Evolutionary conservation across 768 basidiomycete genomes (phyloP), one percentile per base, ranked within the genome.

Genomic region (Terana coerulea): DNA sequence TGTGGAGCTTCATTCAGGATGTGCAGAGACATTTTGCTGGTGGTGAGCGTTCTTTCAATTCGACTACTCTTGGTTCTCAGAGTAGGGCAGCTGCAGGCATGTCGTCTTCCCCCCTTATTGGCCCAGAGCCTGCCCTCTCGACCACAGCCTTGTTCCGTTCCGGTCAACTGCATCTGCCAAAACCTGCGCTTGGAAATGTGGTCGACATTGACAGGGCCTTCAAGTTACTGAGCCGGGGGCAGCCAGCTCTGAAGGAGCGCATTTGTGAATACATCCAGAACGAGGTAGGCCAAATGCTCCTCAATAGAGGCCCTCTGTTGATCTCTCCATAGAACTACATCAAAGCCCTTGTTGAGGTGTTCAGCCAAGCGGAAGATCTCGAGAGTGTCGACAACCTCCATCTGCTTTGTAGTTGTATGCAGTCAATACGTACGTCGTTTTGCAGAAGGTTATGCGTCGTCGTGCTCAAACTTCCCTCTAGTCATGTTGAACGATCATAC

Each of bases 1-100:
- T 98, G 43, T 99, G 97, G 95, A 89, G 88, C 61, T 99, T 98
- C 67, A 95, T 99, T 60, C 72, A 80, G 55, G 91, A 95, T 63
- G 91, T 98, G 28, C 91, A 94, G 67, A 78, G 83, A 53, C 92
- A 95, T 64, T 78, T 92, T 59, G 68, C 69, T 22, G 72, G 72
- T 67, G 81, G 85, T 88, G 56, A 59, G 81, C 19, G 15, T 25
- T 28, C 30, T 17, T 39, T 24, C 29, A 22, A 25, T 29, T 30
- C 11, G 7, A 2, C n/a, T 11, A 26, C 21, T 37, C 17, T 42
- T 14, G 40, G 10, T 34, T 12, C 10, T 14, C 9, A 17, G 49
- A n/a, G 74, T 73, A 43, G n/a, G n/a, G n/a, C n/a, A n/a, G n/a
- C n/a, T n/a, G 61, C 62, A 52, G 61, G 53, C 19, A 68, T 72